Evolutionary conservation across 768 basidiomycete genomes (phyloP), one percentile per base, ranked within the genome.

Genomic region (Auricularia sp.): DNA sequence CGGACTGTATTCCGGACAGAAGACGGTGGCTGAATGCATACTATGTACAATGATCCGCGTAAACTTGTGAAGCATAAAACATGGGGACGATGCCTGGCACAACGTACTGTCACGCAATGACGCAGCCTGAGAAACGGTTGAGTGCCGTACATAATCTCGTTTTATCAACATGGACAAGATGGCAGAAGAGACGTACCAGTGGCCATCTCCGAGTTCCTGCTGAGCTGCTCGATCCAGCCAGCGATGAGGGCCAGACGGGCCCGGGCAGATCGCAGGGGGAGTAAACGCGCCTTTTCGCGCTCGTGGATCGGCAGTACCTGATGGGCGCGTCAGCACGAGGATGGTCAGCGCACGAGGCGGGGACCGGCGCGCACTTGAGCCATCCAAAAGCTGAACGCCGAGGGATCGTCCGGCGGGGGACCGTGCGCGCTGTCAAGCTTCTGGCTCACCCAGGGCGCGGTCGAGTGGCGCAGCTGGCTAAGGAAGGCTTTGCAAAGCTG

Each of bases 381-480:
- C 77, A 96, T 92, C 90, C 91, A 96, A 74, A 90, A 97, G 39
- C 85, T 84, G 73, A 96, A 93, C 29, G 81, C 76, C 34, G 81
- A 81, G 0, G 87, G 83, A 66, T 77, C 76, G 73, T 93, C 87
- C 1, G 93, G 93, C 80, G 90, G 88, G 3, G 81, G 77, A 2
- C 92, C 92, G 71, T 89, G 90, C 0, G 87, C 85, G 69, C 82
- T 83, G 71, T 90, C 85, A 54, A 97, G 80, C 60, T 91, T 84
- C 70, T 97, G 92, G 2, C 92, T 86, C 42, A 98, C 87, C 95
- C 96, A 98, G 11, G 95, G 96, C 0, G 93, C 91, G 1, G 85
- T 87, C 16, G 92, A 91, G 2, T 77, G 77, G 64, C 82, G 74
- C 10, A 89, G 77, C 66, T 86, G 83, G 33, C 78, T 77, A 64